A percentile compares a stretch with the other conserved stretches of the same genome.
These are phyloP conservation scores for Nannochloropsis granulata DNA, from an alignment of 108 stramenopile species.

Conservation along the genomic window DNA sequence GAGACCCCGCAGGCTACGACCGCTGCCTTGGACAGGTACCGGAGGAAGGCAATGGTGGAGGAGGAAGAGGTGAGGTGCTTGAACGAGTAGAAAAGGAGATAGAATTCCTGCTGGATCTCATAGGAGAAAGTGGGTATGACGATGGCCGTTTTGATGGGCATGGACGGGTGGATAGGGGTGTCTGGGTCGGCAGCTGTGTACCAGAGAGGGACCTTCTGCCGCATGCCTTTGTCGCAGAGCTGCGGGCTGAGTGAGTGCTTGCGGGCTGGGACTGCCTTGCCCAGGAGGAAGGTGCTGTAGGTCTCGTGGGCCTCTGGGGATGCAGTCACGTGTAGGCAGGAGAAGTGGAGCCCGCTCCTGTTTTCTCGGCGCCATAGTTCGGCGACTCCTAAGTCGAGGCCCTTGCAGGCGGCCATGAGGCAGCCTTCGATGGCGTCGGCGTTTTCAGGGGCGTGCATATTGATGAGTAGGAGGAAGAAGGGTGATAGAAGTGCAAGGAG, in stretches of 20 bases:
- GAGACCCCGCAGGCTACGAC: neutral
- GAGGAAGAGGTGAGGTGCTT: neutral
- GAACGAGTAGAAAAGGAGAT: neutral
- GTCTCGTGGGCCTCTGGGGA: neutral
- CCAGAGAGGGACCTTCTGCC: neutral
- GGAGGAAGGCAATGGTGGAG: neutral
- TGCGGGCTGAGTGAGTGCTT: neutral
- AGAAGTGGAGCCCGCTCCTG: neutral
- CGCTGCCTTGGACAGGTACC: neutral
- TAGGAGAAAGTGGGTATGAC: constrained; percentile 7
- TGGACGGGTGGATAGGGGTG: constrained; percentile 1
- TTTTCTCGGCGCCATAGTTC: neutral
- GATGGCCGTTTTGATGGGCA: constrained; percentile 19
- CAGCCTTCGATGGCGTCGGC: neutral
- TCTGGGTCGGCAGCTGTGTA: neutral
- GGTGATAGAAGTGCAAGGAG: neutral
- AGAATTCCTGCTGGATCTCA: neutral
- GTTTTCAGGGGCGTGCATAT: neutral
- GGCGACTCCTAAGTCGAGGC: neutral
- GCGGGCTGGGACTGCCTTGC: neutral
- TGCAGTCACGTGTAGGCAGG: neutral
- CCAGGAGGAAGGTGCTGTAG: neutral
- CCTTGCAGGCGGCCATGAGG: neutral
- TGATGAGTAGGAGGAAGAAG: neutral
- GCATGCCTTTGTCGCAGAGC: neutral